phyloP scores from a whole-genome alignment of 2,329 filamentous ascomycete species.

The Sporothrix humicola region DNA sequence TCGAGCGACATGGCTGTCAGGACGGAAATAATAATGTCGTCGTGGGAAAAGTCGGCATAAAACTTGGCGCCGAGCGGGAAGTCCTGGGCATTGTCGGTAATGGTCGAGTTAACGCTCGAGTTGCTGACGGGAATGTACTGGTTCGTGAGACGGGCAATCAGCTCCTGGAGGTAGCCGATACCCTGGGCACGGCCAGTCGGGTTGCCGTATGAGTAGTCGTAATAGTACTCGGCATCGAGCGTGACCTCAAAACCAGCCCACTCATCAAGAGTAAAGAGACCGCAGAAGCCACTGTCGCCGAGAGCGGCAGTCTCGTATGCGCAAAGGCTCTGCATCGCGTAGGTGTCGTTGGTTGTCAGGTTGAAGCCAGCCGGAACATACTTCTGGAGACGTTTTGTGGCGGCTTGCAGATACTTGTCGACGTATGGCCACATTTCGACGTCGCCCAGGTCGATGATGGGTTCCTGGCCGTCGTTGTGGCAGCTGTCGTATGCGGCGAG shows the following conservation, averaged over 20 bases:
- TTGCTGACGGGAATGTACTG: constrained; percentile 55
- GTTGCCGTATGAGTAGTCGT: constrained; percentile 54
- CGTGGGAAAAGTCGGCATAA: constrained; percentile 60
- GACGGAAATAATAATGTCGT: constrained; percentile 57
- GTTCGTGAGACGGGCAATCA: constrained; percentile 54
- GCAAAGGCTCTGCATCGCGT: constrained; percentile 59
- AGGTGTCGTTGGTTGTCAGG: constrained; percentile 57
- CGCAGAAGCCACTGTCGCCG: constrained; percentile 57
- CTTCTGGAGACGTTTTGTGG: constrained; percentile 53
- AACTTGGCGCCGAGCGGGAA: constrained; percentile 57
- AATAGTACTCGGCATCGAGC: constrained; percentile 59
- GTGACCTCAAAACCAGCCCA: constrained; percentile 61
- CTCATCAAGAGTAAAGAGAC: constrained; percentile 64
- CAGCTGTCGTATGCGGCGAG: constrained; percentile 59
- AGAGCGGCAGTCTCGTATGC: constrained; percentile 60
- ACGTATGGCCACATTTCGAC: constrained; percentile 52
- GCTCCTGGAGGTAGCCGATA: constrained; percentile 59
- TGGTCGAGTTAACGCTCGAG: constrained; percentile 57
- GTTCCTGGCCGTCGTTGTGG: constrained; percentile 47
- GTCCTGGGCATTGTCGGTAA: constrained; percentile 51
- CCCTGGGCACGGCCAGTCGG: constrained; percentile 59
- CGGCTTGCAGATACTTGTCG: constrained; percentile 52
- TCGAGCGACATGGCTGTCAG: constrained; percentile 60
- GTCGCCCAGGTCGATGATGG: constrained; percentile 49
- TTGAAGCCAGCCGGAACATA: constrained; percentile 55